A percentile compares a stretch with the other conserved stretches of the same genome.
These are phyloP conservation scores for Beauveria sp. DNA, from an alignment of 2,329 filamentous ascomycete species.

Conservation along the genomic window DNA sequence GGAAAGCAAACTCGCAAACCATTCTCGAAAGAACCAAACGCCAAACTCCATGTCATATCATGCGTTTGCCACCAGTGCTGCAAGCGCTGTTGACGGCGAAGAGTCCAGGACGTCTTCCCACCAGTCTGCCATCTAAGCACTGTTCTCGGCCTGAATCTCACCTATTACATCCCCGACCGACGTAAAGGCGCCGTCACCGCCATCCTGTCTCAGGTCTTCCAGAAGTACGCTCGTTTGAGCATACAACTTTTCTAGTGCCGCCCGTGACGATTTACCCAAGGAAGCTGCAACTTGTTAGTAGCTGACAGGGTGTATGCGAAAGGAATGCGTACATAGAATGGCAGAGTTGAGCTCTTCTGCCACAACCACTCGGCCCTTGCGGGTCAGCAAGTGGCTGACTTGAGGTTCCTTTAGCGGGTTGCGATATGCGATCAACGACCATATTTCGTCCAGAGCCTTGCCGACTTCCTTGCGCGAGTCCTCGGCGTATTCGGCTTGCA, in stretches of 20 bases:
- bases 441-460: conserved; percentile 74
- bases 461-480: conserved; percentile 64
- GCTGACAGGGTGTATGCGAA: not conserved
- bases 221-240: conserved; percentile 81
- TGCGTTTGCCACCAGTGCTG: not conserved
- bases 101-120: not conserved
- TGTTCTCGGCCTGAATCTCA: conserved; percentile 27
- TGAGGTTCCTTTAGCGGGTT: conserved; percentile 69
- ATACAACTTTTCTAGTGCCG: conserved; percentile 76
- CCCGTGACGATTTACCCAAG: conserved; percentile 79
- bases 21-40: not conserved
- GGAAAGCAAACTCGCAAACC: not conserved
- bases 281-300: conserved; percentile 52
- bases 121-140: not conserved
- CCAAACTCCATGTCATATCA: conserved; percentile 7
- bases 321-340: conserved; percentile 65
- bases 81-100: not conserved
- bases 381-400: conserved; percentile 71
- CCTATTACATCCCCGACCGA: conserved; percentile 47
- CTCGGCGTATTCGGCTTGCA: conserved; percentile 68
- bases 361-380: conserved; percentile 64
- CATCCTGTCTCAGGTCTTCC: conserved; percentile 72
- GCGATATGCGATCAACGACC: conserved; percentile 78
- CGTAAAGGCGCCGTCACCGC: conserved; percentile 76
- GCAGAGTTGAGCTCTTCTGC: conserved; percentile 92